A percentile compares a stretch with the other conserved stretches of the same genome.
Conservation (phyloP, 371 early-diverging fungal genomes). For the Rhizopus stolonifer region DNA sequence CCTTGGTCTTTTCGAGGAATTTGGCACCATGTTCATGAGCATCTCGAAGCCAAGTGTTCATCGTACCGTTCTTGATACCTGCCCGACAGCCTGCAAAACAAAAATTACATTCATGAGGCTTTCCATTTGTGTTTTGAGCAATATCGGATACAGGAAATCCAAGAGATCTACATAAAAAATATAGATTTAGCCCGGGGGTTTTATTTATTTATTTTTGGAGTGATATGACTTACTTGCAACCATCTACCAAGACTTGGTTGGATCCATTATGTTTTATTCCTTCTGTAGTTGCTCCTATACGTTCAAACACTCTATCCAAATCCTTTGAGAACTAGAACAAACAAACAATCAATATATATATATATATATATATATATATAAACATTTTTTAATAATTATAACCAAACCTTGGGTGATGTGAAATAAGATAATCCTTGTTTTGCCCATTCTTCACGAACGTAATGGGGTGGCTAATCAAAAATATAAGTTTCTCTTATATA, state of each 20-base stretch:
- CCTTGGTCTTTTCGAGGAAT: conserved; percentile 59
- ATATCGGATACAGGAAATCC: conserved; percentile 61
- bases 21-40: conserved; percentile 58
- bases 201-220: no score
- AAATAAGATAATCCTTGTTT: conserved; percentile 61
- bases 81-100: conserved; percentile 69
- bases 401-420: conserved; percentile 29
- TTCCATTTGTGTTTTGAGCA: conserved; percentile 66
- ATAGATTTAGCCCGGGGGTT: no score
- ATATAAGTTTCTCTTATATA: neutral
- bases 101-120: conserved; percentile 64
- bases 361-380: neutral
- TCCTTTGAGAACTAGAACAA: conserved; percentile 27
- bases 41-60: conserved; percentile 67
- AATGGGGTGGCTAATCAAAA: conserved; percentile 50
- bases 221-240: conserved; percentile 64
- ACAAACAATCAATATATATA: neutral
- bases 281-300: conserved; percentile 58
- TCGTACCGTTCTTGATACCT: conserved; percentile 68
- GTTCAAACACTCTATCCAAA: conserved; percentile 55
- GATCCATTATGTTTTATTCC: conserved; percentile 59
- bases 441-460: conserved; percentile 75
- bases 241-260: conserved; percentile 64
- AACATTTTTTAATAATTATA: neutral
- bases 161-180: no score